These are phyloP conservation scores for Mollisiaceae sp. DNA, from an alignment of 2,329 filamentous ascomycete species.

Conservation along the genomic window DNA sequence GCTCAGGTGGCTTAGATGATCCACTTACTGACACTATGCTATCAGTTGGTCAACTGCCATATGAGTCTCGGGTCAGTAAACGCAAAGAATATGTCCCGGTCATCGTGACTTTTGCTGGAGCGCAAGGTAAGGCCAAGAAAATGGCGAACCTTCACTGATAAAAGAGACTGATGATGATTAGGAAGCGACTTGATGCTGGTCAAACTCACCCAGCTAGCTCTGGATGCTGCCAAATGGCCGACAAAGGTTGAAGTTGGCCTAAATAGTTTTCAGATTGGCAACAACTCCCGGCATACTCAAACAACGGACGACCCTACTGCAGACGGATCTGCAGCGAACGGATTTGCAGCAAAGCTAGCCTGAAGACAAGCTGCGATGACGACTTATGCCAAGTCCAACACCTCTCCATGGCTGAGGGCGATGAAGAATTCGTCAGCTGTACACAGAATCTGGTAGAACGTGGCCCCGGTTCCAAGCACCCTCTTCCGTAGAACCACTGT, in stretches of 20 bases:
- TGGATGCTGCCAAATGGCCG: neutral
- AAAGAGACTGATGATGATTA: too few species aligned
- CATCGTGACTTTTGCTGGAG: neutral
- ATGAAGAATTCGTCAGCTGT: too few species aligned
- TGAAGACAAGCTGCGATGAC: too few species aligned
- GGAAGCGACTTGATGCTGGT: neutral
- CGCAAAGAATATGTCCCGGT: neutral
- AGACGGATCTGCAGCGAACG: too few species aligned
- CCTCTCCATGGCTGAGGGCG: too few species aligned
- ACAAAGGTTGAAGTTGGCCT: neutral
- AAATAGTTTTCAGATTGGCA: neutral
- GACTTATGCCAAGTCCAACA: too few species aligned
- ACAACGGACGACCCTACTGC: too few species aligned
- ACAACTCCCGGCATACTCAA: neutral
- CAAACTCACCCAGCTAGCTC: neutral
- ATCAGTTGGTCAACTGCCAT: neutral
- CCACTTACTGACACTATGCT: neutral
- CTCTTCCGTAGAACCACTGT: too few species aligned
- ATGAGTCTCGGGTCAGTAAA: neutral
- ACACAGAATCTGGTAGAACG: too few species aligned
- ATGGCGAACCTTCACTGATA: too few species aligned
- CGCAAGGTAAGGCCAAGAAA: neutral
- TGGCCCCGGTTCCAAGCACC: too few species aligned
- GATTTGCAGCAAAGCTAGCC: too few species aligned
- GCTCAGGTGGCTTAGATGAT: neutral